Conservation (phyloP, 2,329 filamentous ascomycete genomes). For the Aureobasidium sp. region DNA sequence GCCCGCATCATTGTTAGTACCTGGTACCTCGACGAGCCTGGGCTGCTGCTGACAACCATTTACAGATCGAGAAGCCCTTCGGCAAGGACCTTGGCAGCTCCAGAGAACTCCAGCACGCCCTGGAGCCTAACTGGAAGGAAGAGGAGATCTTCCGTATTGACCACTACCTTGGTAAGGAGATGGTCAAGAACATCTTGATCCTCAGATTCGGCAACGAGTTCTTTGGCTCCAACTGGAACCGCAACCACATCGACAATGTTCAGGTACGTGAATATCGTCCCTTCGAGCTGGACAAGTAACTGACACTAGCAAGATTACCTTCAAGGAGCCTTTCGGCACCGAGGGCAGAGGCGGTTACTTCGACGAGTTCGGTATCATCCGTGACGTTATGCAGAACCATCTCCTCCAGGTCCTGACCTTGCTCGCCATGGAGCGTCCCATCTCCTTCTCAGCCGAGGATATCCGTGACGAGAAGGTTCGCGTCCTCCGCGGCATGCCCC, state of each 20-base stretch:
- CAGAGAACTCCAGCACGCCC: conserved; percentile 84
- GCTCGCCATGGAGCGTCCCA: conserved; percentile 94
- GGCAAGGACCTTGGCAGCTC: conserved; percentile 95
- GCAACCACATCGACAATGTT: conserved; percentile 98
- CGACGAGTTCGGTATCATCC: conserved; percentile 98
- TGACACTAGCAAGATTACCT: conserved; percentile 58
- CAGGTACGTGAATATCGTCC: conserved; percentile 45
- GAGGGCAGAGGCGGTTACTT: conserved; percentile 98
- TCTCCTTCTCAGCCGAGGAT: conserved; percentile 96
- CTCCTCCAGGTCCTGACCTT: conserved; percentile 92
- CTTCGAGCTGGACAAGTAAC: neutral
- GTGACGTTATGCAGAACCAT: conserved; percentile 99
- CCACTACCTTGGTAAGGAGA: conserved; percentile 98
- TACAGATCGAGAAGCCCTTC: conserved; percentile 95
- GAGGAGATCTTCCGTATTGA: conserved; percentile 99
- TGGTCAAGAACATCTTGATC: conserved; percentile 99
- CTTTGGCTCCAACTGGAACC: conserved; percentile 97
- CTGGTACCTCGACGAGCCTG: neutral
- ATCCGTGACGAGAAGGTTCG: conserved; percentile 98
- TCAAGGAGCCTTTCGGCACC: conserved; percentile 98
- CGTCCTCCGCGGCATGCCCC: conserved; percentile 83
- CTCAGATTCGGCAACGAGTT: conserved; percentile 98
- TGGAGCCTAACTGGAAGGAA: conserved; percentile 97
- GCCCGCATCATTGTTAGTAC: conserved; percentile 79
- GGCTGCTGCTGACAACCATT: conserved; percentile 12